A percentile compares a stretch with the other conserved stretches of the same genome.
Conservation (phyloP, 2,329 filamentous ascomycete genomes). For the Fusarium staphyleae region DNA sequence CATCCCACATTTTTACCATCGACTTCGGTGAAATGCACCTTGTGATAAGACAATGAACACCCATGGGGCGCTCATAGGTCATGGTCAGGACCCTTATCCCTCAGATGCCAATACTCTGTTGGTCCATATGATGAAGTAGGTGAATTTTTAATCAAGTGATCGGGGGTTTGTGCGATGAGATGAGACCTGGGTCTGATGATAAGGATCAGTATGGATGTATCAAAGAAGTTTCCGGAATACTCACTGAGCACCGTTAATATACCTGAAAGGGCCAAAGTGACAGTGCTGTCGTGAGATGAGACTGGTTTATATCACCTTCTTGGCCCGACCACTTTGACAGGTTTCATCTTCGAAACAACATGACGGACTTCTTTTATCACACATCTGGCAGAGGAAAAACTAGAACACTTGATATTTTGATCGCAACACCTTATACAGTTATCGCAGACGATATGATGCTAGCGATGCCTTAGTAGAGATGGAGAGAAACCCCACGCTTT, state of each 20-base stretch:
- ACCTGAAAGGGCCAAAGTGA: conserved; percentile 7
- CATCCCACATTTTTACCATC: conserved; percentile 31
- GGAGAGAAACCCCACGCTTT: conserved; percentile 24
- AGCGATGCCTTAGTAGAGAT: neutral
- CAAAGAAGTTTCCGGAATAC: neutral
- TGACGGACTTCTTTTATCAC: conserved; percentile 17
- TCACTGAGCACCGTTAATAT: conserved; percentile 25
- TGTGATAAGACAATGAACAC: conserved; percentile 19
- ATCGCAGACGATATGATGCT: neutral
- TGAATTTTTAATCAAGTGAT: neutral
- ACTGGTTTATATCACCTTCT: conserved; percentile 5
- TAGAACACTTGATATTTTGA: conserved; percentile 31
- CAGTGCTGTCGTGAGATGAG: neutral
- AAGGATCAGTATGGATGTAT: neutral
- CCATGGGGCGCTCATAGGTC: conserved; percentile 27
- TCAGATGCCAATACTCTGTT: neutral
- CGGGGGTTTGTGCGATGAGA: neutral
- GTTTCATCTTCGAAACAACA: conserved; percentile 27
- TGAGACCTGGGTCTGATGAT: neutral
- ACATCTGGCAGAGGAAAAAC: conserved; percentile 27
- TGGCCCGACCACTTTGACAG: conserved; percentile 28
- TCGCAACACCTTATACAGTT: conserved; percentile 32
- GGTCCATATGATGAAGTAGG: neutral
- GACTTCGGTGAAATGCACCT: conserved; percentile 21
- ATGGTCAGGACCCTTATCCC: conserved; percentile 22